Evolutionary conservation across 805 yeast genomes (phyloP), one percentile per base, ranked within the genome.

Genomic region (Metschnikowia cubensis): DNA sequence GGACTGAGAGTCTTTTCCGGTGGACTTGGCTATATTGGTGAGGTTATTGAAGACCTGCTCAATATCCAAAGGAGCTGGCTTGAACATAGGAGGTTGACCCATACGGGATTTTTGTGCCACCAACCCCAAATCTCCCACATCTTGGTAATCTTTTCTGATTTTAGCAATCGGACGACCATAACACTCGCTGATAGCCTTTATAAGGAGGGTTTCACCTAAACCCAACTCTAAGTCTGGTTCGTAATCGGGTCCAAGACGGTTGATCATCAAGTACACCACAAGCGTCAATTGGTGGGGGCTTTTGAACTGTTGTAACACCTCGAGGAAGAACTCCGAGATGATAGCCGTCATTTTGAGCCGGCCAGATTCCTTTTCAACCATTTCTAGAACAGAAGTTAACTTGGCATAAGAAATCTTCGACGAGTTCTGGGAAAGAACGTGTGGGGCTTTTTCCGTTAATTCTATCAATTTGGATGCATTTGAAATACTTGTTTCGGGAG

Each of bases 171-270:
- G 77, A 49, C 96, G 76, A 1, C 99, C 99, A 15, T 96, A 91
- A 45, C 96, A 82, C 61, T 88, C 96, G 34, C 90, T 83, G 37
- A 94, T 81, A 0, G 98, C 94, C 61, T 91, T 94, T 60, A 91
- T 82, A 25, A 94, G 71, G 10, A 94, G 64, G 2, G 95, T 83
- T 66, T 94, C 99, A 15, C 99, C 99, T 2, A 94, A 75, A 0
- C 99, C 99, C 22, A 94, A 73, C 62, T 94, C 99, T 50, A 92
- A 71, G 31, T 95, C 97, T 1, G 77, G 76, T 63, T 89, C 96
- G 63, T 94, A 94, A 65, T 94, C 99, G 0, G 99, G 99, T 0
- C 97, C 97, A 8, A 91, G 70, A 53, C 92, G 74, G 64, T 92
- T 92, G 63, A 92, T 90, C 68, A 87, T 87, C 15, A 94, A 75